Conservation (phyloP, 129 eudicot genomes). For the Tanacetum coccineum region DNA sequence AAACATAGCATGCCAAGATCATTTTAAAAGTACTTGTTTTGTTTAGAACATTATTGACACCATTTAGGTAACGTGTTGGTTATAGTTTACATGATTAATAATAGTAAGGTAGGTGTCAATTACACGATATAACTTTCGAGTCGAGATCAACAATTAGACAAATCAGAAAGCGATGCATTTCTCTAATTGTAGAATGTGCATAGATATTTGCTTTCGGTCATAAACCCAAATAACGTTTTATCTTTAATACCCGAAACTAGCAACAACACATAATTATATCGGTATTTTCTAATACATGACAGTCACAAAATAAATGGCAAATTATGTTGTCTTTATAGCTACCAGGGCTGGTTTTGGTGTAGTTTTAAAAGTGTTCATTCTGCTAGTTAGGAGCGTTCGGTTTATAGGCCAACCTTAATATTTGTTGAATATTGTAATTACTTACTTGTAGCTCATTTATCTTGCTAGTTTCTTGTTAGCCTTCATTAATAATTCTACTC, state of each 20-base stretch:
- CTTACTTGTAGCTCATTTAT: too few relatives aligned
- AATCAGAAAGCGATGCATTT: slow-evolving; percentile 9
- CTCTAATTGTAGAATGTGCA: slow-evolving; percentile 3
- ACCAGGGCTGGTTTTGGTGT: too few relatives aligned
- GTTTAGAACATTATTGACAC: slow-evolving; percentile 15
- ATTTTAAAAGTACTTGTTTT: slow-evolving; percentile 11
- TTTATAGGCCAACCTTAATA: too few relatives aligned
- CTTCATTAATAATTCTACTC: too few relatives aligned
- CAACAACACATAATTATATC: too few relatives aligned
- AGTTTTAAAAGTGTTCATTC: too few relatives aligned
- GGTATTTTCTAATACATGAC: background rate
- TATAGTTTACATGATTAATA: slow-evolving; percentile 9
- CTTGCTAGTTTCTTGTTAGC: too few relatives aligned
- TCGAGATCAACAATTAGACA: slow-evolving; percentile 4
- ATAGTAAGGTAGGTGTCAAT: slow-evolving; percentile 8
- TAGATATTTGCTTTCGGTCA: too few relatives aligned
- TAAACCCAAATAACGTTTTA: too few relatives aligned
- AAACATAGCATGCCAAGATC: slow-evolving; percentile 19
- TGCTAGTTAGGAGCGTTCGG: too few relatives aligned
- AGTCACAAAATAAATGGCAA: background rate
- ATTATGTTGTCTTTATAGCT: background rate
- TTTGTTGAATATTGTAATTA: too few relatives aligned
- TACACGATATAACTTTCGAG: background rate
- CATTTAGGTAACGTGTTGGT: slow-evolving; percentile 23
- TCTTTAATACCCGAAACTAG: too few relatives aligned